These are phyloP conservation scores for Lachnellula subtilissima DNA, from an alignment of 2,329 filamentous ascomycete genomes.

Conservation along the genomic window DNA sequence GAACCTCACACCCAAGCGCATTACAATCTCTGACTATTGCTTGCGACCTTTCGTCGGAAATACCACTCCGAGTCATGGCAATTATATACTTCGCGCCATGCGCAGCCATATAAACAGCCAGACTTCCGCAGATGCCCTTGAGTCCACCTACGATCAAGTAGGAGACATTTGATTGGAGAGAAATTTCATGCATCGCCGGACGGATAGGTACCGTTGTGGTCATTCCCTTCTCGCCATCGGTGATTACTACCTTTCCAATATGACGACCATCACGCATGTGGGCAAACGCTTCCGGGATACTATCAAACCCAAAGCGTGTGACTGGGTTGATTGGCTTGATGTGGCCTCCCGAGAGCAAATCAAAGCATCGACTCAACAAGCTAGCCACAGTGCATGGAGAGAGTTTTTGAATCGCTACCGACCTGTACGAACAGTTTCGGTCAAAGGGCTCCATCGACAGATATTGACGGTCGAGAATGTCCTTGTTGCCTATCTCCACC, in stretches of 20 bases:
- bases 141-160: slow-evolving; percentile 23
- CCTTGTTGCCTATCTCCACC: slow-evolving; percentile 17
- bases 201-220: slow-evolving; percentile 3
- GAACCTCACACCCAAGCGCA: slow-evolving; percentile 37
- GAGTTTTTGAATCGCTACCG: slow-evolving; percentile 7
- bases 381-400: background rate
- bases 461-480: slow-evolving; percentile 9
- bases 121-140: slow-evolving; percentile 19
- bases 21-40: slow-evolving; percentile 18
- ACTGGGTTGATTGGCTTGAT: slow-evolving; percentile 15
- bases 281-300: slow-evolving; percentile 21
- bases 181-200: background rate
- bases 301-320: slow-evolving; percentile 19
- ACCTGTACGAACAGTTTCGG: slow-evolving; percentile 15
- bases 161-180: slow-evolving; percentile 8
- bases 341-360: slow-evolving; percentile 6
- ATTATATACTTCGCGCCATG: background rate
- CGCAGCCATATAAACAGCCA: slow-evolving; percentile 4
- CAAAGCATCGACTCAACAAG: background rate
- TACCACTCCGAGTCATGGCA: slow-evolving; percentile 5
- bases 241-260: slow-evolving; percentile 38
- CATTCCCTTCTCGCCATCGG: slow-evolving; percentile 2
- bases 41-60: background rate
- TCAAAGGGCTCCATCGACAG: slow-evolving; percentile 14
- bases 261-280: slow-evolving; percentile 38